These are phyloP conservation scores for Kuraishia hungarica DNA, from an alignment of 805 yeast genomes.

Conservation along the genomic window DNA sequence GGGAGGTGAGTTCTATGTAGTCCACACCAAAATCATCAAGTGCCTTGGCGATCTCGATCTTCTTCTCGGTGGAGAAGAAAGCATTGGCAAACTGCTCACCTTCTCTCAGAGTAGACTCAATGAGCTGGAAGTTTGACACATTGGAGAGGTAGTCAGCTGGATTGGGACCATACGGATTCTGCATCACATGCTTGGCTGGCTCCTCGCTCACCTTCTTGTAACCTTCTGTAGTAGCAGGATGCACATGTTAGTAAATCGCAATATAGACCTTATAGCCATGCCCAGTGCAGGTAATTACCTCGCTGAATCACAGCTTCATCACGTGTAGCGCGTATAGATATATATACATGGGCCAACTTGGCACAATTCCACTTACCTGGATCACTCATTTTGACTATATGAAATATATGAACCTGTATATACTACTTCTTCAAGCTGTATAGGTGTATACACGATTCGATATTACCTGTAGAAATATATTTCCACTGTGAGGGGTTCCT, in stretches of 20 bases:
- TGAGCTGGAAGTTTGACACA: constrained; percentile 80
- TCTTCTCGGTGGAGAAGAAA: constrained; percentile 87
- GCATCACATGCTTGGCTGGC: constrained; percentile 23
- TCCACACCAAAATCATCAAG: constrained; percentile 97
- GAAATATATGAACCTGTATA: too few relatives aligned
- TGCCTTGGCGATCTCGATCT: constrained; percentile 95
- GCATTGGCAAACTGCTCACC: constrained; percentile 99
- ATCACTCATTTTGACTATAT: neutral
- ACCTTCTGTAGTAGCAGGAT: constrained; percentile 12
- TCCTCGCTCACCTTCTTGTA: constrained; percentile 41
- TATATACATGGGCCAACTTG: neutral
- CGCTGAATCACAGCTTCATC: too few relatives aligned
- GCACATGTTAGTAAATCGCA: neutral
- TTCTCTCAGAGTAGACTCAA: constrained; percentile 93
- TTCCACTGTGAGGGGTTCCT: neutral
- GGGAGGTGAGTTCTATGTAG: constrained; percentile 94
- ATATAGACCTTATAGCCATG: too few relatives aligned
- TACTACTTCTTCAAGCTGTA: neutral
- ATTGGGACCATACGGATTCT: constrained; percentile 91
- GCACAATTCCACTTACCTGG: neutral
- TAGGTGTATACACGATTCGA: neutral
- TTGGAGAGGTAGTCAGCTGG: constrained; percentile 90
- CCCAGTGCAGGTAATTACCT: too few relatives aligned
- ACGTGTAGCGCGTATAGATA: too few relatives aligned
- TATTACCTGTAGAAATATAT: too few relatives aligned